Evolutionary conservation across 805 yeast genomes (phyloP), one percentile per base, ranked within the genome.

Genomic region (Yarrowia osloensis): DNA sequence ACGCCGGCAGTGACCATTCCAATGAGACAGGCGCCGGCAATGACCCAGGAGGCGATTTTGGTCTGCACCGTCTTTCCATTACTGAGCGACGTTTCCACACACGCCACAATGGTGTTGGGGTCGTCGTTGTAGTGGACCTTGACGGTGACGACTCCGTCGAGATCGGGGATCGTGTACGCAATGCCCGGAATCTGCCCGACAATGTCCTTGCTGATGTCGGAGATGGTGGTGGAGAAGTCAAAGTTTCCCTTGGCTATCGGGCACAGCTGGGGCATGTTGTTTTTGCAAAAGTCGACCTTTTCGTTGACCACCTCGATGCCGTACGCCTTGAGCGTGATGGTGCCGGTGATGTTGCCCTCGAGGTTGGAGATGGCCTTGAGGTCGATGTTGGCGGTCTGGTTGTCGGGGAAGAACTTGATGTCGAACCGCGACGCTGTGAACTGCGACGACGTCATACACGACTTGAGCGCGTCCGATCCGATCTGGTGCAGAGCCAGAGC

Each of bases 11-110:
- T 88, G 54, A 92, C 76, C 59, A 95, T 84, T 69, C 98, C 98
- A 52, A 91, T 76, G 59, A 97, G 96, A 3, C 97, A 86, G 49
- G 95, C 84, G 24, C 91, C 93, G 4, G 97, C 98, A 71, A 95
- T 89, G 11, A 97, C 97, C 99, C 99, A 94, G 5, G 96, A 85
- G 3, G 95, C 97, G 71, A 88, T 92, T 72, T 86, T 86, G 28
- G 97, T 91, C 77, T 92, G 96, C 29, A 95, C 99, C 1, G 98
- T 93, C 74, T 90, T 92, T 68, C 95, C 97, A 77, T 95, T 95
- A 24, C 89, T 79, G 67, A 95, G 81, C 15, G 85, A 81, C 0
- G 98, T 98, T 75, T 89, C 91, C 15, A 95, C 96, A 83, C 99
- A 95, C 2, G 98, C 99, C 68, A 93, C 80, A 3, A 88, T 83